Evolutionary conservation across 2,329 filamentous ascomycete genomes (phyloP).

Genomic region (Aureobasidium mangrovei): DNA sequence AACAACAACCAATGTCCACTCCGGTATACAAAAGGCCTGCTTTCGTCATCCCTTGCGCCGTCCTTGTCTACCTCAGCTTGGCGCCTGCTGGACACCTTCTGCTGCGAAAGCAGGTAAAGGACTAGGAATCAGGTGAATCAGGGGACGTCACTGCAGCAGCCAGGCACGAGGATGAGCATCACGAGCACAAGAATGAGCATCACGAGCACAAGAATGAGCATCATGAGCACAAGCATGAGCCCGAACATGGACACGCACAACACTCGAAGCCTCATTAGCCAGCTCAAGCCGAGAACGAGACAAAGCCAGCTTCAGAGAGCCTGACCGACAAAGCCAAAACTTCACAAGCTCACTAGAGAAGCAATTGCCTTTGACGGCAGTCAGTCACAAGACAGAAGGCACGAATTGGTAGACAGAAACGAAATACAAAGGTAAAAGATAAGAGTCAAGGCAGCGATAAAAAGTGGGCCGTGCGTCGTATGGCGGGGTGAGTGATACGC

Average conservation of each 20-base stretch:
- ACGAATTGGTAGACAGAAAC: too few species aligned
- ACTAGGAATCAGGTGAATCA: neutral
- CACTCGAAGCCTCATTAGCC: neutral
- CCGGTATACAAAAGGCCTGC: neutral
- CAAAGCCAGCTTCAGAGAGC: neutral
- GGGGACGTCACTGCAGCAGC: neutral
- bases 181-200: neutral
- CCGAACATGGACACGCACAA: neutral
- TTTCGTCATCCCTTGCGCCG: neutral
- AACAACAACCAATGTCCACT: neutral
- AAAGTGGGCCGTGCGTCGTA: too few species aligned
- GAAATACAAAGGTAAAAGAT: too few species aligned
- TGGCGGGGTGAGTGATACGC: too few species aligned
- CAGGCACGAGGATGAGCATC: neutral
- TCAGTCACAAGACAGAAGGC: too few species aligned
- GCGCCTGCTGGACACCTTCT: constrained; percentile 1
- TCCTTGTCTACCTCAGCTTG: constrained; percentile 6
- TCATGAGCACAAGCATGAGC: neutral
- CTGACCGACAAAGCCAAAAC: neutral
- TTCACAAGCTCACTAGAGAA: too few species aligned
- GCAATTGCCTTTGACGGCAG: too few species aligned
- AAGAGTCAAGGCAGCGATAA: too few species aligned
- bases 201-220: neutral
- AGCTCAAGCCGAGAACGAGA: neutral
- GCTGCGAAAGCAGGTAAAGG: neutral